Conservation (phyloP, 805 yeast species). For the Lipomyces orientalis region DNA sequence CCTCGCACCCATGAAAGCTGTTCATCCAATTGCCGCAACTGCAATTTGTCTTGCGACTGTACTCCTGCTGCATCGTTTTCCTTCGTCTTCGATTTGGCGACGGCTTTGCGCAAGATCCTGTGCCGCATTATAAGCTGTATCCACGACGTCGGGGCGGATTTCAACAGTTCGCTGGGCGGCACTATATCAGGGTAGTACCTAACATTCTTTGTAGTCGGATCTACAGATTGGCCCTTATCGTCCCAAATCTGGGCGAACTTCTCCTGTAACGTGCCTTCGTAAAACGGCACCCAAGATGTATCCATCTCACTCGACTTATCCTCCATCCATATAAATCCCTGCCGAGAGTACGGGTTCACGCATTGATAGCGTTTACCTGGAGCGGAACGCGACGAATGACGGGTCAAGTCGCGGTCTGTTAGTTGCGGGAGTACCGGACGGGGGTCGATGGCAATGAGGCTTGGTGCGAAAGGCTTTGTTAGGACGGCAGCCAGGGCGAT, state of each 20-base stretch:
- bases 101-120: not conserved
- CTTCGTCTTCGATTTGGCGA: not conserved
- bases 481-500: too few relatives aligned
- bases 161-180: conserved; percentile 3
- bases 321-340: not conserved
- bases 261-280: not conserved
- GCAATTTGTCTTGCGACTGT: not conserved
- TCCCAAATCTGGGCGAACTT: not conserved
- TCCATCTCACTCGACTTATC: not conserved
- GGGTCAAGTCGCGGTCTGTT: too few relatives aligned
- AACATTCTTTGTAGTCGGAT: too few relatives aligned
- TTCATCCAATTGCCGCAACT: not conserved
- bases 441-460: too few relatives aligned
- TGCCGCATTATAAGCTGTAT: not conserved
- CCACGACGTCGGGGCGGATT: conserved; percentile 13
- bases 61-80: not conserved
- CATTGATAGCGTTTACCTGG: not conserved
- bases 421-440: too few relatives aligned
- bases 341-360: conserved; percentile 10
- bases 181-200: conserved; percentile 1
- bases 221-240: too few relatives aligned
- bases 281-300: conserved; percentile 9
- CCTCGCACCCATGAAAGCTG: conserved; percentile 11
- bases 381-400: too few relatives aligned
- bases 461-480: too few relatives aligned